These are phyloP conservation scores for Lactifluus piperatus DNA, from an alignment of 768 basidiomycete species.

Conservation along the genomic window DNA sequence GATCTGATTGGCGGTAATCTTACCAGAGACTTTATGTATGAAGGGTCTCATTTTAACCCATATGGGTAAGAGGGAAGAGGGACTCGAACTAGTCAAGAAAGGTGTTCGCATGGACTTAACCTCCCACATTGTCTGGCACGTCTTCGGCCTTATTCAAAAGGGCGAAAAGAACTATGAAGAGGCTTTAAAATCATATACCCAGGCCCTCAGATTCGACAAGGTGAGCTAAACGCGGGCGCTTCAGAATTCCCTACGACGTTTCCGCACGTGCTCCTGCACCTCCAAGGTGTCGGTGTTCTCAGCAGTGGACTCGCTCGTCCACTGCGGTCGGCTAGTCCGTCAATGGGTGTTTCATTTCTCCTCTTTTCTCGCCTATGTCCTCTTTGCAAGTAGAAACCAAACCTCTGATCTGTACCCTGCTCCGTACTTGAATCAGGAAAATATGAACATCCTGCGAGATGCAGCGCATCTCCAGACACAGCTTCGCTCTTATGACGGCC, in stretches of 20 bases:
- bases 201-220: slow-evolving; percentile 84
- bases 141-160: slow-evolving; percentile 91
- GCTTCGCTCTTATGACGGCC: slow-evolving; percentile 64
- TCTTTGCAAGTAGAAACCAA: not conserved
- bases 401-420: not conserved
- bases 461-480: slow-evolving; percentile 85
- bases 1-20: slow-evolving; percentile 11
- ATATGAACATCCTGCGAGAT: slow-evolving; percentile 88
- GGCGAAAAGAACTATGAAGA: slow-evolving; percentile 93
- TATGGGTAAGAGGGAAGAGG: slow-evolving; percentile 73
- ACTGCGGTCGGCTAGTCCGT: not conserved
- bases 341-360: not conserved
- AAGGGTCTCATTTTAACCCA: slow-evolving; percentile 84
- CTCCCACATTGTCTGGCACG: slow-evolving; percentile 97
- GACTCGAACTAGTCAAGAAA: slow-evolving; percentile 75
- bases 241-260: not conserved
- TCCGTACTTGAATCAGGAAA: slow-evolving; percentile 50
- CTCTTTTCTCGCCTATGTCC: not conserved
- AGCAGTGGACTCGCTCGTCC: not conserved
- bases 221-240: slow-evolving; percentile 36
- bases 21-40: slow-evolving; percentile 88
- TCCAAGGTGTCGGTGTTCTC: not conserved
- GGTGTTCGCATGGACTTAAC: slow-evolving; percentile 73
- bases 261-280: slow-evolving; percentile 1
- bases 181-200: slow-evolving; percentile 85